phyloP scores from a whole-genome alignment of 306 rosid species.

The Cicer bijugum region DNA sequence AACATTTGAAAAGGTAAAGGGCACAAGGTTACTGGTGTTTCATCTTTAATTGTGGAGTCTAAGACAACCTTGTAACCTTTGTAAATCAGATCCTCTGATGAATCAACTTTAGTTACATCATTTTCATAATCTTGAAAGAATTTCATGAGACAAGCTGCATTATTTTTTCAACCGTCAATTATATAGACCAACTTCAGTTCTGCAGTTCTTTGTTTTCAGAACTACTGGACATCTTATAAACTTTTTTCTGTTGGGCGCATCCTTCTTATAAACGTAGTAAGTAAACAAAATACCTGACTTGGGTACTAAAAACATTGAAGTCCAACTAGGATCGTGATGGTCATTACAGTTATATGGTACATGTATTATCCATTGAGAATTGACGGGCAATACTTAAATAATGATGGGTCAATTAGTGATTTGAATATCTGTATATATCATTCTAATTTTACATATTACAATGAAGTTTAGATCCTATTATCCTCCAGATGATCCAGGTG shows the following conservation, averaged over 20 bases:
- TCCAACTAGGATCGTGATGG: slow-evolving; percentile 29
- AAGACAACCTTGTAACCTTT: too few relatives aligned
- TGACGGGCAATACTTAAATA: slow-evolving; percentile 38
- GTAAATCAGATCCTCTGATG: too few relatives aligned
- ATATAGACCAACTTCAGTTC: too few relatives aligned
- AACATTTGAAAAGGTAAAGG: too few relatives aligned
- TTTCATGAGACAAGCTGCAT: too few relatives aligned
- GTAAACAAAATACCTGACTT: slow-evolving; percentile 10
- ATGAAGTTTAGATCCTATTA: slow-evolving; percentile 38
- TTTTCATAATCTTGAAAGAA: too few relatives aligned
- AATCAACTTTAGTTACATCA: too few relatives aligned
- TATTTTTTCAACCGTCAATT: too few relatives aligned
- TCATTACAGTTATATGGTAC: slow-evolving; percentile 40
- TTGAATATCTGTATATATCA: slow-evolving; percentile 40
- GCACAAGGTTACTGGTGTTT: too few relatives aligned
- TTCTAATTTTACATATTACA: slow-evolving; percentile 48
- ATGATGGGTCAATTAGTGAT: slow-evolving; percentile 33
- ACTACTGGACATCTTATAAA: not conserved
- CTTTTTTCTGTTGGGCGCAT: not conserved
- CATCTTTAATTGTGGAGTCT: too few relatives aligned
- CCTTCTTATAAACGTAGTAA: not conserved
- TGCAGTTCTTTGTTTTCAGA: not conserved
- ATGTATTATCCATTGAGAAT: slow-evolving; percentile 46
- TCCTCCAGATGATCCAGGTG: slow-evolving; percentile 42
- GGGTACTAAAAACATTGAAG: slow-evolving; percentile 12